Base-by-base conservation (phyloP, 2,329 filamentous ascomycete genomes). In the Alternaria postmessia region DNA sequence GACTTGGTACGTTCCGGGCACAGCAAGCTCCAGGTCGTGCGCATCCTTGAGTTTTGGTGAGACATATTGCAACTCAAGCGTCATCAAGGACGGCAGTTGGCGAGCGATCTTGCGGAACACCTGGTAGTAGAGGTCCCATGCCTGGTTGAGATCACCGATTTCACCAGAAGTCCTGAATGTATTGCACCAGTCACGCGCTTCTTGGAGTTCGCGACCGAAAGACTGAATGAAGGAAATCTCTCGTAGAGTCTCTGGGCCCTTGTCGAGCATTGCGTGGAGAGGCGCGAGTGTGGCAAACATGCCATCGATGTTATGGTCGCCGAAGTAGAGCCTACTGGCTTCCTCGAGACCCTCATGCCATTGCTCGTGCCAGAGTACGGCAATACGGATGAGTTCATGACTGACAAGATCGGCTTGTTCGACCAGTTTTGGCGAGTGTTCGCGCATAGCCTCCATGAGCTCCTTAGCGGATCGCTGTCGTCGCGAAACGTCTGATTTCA, bases 341-440 rank as follows among this genome's bases (percentile, higher is more conserved):
- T 99, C 96, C 79, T 99, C 95, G 16, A 99, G 85, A 28, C 92
- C 96, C 79, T 99, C 96, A 68, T 99, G 95, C 95, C 95, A 99
- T 67, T 96, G 91, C 74, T 99, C 95, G 75, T 99, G 95, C 96
- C 96, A 99, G 24, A 99, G 80, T 2, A 99, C 94, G 16, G 95
- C 95, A 60, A 99, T 96, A 52, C 95, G 89, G 74, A 99, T 98
- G 57, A 99, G 87, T 77, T 99, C 96, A 73, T 95, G 91, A 76
- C 94, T 98, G 68, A 99, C 94, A 47, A 94, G 85, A 75, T 97
- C 94, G 36, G 95, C 95, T 79, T 99, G 95, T 66, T 97, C 92
- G 8, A 99, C 95, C 36, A 99, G 86, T 70, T 88, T 91, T 20
- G 93, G 89, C 75, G 94, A 98, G 76, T 99, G 96, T 68, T 94